Evolutionary conservation across 345 rosid genomes (phyloP).

Genomic region (Mangifera indica): DNA sequence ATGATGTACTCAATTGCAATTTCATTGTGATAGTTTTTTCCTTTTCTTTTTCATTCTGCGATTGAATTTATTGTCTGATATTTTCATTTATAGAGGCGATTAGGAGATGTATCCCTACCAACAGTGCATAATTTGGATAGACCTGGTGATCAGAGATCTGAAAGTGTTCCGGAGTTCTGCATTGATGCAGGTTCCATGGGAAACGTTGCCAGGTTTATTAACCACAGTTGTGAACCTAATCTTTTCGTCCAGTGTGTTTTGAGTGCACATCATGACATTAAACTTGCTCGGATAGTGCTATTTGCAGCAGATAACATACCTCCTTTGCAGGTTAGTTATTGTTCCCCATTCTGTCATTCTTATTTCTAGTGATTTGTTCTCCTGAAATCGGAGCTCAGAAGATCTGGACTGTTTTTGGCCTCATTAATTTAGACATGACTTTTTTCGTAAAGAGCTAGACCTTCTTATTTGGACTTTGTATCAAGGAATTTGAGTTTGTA

Average conservation of each 20-base stretch:
- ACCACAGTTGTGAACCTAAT: conserved; percentile 60
- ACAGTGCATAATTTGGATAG: conserved; percentile 13
- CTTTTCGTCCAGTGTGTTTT: conserved; percentile 58
- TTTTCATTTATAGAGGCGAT: conserved; percentile 34
- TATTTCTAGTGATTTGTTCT: not conserved
- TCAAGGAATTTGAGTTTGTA: not conserved
- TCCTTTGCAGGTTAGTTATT: conserved; percentile 41
- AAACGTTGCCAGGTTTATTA: conserved; percentile 54
- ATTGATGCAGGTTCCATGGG: conserved; percentile 53
- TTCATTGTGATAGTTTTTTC: not conserved
- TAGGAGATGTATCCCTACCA: conserved; percentile 33
- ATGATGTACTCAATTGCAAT: not conserved
- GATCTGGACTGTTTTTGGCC: no score
- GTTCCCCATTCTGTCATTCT: not conserved
- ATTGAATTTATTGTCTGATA: not conserved
- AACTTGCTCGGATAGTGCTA: conserved; percentile 51
- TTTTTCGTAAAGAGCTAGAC: no score
- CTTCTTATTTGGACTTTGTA: not conserved
- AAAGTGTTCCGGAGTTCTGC: conserved; percentile 49
- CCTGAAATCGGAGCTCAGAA: not conserved
- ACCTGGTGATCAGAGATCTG: conserved; percentile 29
- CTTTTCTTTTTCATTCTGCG: not conserved
- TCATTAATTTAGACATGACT: no score
- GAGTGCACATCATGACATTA: conserved; percentile 48
- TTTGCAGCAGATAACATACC: conserved; percentile 61